A percentile compares a stretch with the other conserved stretches of the same genome.
Evolutionary conservation across 2,329 filamentous ascomycete genomes (phyloP).

Genomic region (Verticillium longisporum): DNA sequence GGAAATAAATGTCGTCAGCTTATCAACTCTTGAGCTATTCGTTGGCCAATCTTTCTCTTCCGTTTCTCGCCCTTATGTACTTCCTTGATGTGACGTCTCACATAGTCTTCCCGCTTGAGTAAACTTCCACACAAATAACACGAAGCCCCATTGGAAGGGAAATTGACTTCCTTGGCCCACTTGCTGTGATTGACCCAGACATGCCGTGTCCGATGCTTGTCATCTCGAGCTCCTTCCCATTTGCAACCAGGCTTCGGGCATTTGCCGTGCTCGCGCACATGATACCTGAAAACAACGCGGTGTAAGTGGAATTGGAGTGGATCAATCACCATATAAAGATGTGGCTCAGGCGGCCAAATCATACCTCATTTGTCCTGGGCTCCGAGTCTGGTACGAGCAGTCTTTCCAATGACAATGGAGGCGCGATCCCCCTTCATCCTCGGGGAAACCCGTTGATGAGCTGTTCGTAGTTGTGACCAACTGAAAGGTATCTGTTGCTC

Average conservation of each 20-base stretch:
- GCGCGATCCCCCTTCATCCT: background rate
- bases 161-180: background rate
- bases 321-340: background rate
- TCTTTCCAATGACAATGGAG: background rate
- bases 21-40: no score
- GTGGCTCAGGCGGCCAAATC: no score
- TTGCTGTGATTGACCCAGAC: background rate
- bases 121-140: background rate
- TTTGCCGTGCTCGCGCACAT: background rate
- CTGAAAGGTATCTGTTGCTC: background rate
- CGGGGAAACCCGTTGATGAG: no score
- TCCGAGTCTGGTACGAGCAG: background rate
- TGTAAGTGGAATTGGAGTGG: background rate
- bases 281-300: background rate
- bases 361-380: background rate
- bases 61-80: background rate
- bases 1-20: no score
- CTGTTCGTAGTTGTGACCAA: background rate
- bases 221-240: background rate
- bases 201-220: background rate
- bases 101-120: background rate
- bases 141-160: background rate
- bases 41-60: background rate
- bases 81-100: background rate
- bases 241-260: background rate